Percentiles rank a stretch among this genome's conserved stretches.
These are phyloP conservation scores for Ceratocystis harringtonii DNA, from an alignment of 2,329 filamentous ascomycete species.

Conservation along the genomic window DNA sequence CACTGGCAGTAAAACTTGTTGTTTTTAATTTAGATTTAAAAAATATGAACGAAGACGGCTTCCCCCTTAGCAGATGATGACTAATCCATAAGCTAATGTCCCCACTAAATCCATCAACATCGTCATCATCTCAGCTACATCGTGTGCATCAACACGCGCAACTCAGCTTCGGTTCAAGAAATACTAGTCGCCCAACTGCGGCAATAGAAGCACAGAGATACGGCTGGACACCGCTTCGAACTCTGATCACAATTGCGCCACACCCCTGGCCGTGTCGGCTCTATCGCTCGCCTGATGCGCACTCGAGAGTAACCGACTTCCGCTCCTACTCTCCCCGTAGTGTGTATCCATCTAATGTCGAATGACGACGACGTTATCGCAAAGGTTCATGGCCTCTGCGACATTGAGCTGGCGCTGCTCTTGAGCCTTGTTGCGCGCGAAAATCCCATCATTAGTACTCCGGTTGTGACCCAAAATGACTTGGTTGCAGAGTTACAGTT, in stretches of 20 bases:
- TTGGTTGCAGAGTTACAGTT: constrained; percentile 61
- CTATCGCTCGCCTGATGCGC: background rate
- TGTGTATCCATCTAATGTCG: constrained; percentile 35
- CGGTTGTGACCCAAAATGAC: constrained; percentile 39
- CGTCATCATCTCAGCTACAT: background rate
- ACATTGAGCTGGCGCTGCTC: constrained; percentile 74
- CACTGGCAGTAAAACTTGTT: too few relatives aligned
- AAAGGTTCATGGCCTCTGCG: constrained; percentile 64
- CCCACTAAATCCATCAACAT: background rate
- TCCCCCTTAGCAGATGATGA: background rate
- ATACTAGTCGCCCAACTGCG: background rate
- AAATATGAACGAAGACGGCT: too few relatives aligned
- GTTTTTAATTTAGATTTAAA: too few relatives aligned
- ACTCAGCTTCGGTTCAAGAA: background rate
- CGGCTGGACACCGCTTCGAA: background rate
- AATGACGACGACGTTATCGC: constrained; percentile 45
- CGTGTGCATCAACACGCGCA: background rate
- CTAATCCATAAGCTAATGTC: background rate
- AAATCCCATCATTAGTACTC: constrained; percentile 77
- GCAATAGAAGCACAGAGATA: background rate
- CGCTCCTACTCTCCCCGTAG: constrained; percentile 2
- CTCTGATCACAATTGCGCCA: background rate
- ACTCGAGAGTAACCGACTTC: constrained; percentile 3
- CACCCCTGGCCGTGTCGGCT: background rate
- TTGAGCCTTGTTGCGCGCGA: constrained; percentile 68